Base-by-base conservation (phyloP, 805 yeast species). In the Kluyveromyces aestuarii region DNA sequence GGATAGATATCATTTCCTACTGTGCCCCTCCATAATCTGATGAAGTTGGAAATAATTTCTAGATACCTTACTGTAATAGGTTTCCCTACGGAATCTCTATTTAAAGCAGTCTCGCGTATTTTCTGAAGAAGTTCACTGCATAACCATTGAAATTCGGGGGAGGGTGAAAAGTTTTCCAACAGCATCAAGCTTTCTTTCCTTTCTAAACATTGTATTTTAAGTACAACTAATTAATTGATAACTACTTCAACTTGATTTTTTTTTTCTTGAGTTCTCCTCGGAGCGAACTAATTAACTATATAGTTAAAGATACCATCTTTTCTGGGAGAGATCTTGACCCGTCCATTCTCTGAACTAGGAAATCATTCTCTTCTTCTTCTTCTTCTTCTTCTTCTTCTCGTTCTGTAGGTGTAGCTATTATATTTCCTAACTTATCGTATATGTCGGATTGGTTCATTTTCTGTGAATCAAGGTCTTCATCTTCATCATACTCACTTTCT, bases 1-100 rank as follows among this genome's bases (percentile, higher is more conserved):
- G 91, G 90, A 55, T 74, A 81, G 2, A 89, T 72, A 61, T 89
- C 75, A 16, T 72, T 63, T 0, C 88, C 88, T 0, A 82, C 81
- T 1, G 71, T 64, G 14, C 54, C 55, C 37, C 80, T 63, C 84
- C 85, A 83, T 37, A 69, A 60, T 5, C 60, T 58, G 30, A 80
- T 66, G 57, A 80, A 83, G 16, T 55, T 52, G 0, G 56, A 49
- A 2, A 78, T 63, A 1, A 68, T 53, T 18, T 63, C 58, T 6
- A 56, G 47, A 42, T 62, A 61, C 37, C 53, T 53, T 36, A 48
- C 44, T 46, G 57, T 47, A 14, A 51, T 44, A 3, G 66, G 53
- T 45, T 57, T 62, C 2, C 48, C 48, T 21, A 52, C 37, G 9
- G 44, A 47, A 27, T 48, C 47, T 2, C 51, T 45, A 10, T 54